A percentile compares a stretch with the other conserved stretches of the same genome.
Evolutionary conservation across 768 basidiomycete species (phyloP).

Genomic region (Podaxis pistillaris): DNA sequence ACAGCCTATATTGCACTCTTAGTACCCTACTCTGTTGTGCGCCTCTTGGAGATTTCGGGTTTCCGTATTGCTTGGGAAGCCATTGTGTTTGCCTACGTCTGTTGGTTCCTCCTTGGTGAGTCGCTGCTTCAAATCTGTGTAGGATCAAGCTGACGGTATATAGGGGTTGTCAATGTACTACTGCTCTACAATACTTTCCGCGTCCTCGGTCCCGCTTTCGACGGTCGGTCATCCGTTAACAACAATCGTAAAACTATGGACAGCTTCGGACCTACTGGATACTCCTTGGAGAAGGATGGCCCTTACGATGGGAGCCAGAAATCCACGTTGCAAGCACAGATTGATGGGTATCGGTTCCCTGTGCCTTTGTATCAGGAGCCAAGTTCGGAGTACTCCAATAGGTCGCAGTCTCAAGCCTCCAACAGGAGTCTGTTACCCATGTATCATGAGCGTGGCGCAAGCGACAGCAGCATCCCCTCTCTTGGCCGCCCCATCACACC

Average conservation of each 20-base stretch:
- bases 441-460: slow-evolving; percentile 1
- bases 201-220: slow-evolving; percentile 53
- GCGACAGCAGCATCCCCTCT: slow-evolving; percentile 5
- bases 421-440: not conserved
- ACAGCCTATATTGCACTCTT: slow-evolving; percentile 60
- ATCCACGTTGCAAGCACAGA: not conserved
- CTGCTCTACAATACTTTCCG: slow-evolving; percentile 71
- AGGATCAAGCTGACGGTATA: slow-evolving; percentile 9
- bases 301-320: slow-evolving; percentile 3
- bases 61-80: slow-evolving; percentile 43
- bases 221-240: slow-evolving; percentile 26
- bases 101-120: slow-evolving; percentile 56
- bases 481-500: slow-evolving; percentile 9
- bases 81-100: slow-evolving; percentile 48
- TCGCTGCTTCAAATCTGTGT: not conserved
- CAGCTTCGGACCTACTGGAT: slow-evolving; percentile 27
- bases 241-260: slow-evolving; percentile 28
- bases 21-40: slow-evolving; percentile 56
- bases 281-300: slow-evolving; percentile 19
- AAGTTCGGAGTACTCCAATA: not conserved
- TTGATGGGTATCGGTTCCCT: slow-evolving; percentile 4
- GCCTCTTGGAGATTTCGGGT: slow-evolving; percentile 47
- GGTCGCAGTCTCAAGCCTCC: not conserved
- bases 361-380: slow-evolving; percentile 1
- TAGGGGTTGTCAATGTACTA: slow-evolving; percentile 63